These are phyloP conservation scores for Usnea hakonensis DNA, from an alignment of 495 filamentous ascomycete species.

Conservation along the genomic window DNA sequence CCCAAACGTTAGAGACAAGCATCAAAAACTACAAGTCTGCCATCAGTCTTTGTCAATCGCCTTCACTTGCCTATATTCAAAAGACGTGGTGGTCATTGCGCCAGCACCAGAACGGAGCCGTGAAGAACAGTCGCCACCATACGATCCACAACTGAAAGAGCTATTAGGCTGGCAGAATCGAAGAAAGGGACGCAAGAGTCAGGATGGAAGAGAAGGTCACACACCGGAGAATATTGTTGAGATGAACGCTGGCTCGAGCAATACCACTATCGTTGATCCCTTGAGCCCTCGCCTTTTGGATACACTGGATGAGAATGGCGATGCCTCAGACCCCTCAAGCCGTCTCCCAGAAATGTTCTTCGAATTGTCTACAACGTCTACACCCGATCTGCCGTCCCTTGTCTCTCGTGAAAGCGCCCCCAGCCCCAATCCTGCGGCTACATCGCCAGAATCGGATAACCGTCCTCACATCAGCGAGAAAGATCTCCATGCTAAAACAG, in stretches of 20 bases:
- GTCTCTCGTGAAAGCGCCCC: too few species aligned
- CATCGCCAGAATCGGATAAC: background rate
- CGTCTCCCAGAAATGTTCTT: background rate
- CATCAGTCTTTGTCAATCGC: slow-evolving; percentile 26
- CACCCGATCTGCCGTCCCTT: background rate
- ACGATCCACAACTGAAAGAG: slow-evolving; percentile 11
- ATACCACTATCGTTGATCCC: background rate
- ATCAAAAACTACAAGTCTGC: slow-evolving; percentile 21
- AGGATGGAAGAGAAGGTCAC: background rate
- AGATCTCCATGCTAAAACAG: background rate
- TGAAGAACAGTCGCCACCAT: slow-evolving; percentile 14
- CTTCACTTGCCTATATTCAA: slow-evolving; percentile 22
- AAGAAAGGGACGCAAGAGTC: background rate
- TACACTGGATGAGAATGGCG: background rate
- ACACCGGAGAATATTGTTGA: background rate
- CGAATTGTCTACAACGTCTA: background rate
- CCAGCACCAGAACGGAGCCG: background rate
- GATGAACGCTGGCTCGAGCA: background rate
- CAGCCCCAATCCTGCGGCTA: background rate
- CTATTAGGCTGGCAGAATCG: slow-evolving; percentile 14
- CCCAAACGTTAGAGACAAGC: slow-evolving; percentile 24
- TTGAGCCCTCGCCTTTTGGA: background rate
- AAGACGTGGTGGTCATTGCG: slow-evolving; percentile 7
- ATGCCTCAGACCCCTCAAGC: background rate
- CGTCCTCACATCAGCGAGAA: background rate